phyloP scores from a whole-genome alignment of 495 filamentous ascomycete genomes.

The Penicillium silybi region DNA sequence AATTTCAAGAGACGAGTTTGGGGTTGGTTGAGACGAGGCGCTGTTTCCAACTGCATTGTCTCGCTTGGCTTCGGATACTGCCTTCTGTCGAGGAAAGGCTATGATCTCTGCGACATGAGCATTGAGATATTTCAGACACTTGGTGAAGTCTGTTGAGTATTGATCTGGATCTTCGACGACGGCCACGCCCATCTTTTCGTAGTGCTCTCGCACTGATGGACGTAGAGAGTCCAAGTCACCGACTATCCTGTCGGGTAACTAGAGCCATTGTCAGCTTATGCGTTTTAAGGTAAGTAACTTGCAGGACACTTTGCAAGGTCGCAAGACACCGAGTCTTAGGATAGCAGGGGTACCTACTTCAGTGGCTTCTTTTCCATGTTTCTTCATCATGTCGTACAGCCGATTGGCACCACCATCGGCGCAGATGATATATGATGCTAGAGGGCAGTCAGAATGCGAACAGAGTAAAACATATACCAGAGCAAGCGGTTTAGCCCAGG shows the following conservation, averaged over 20 bases:
- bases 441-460: neutral
- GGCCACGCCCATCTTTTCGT: slow-evolving; percentile 46
- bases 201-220: slow-evolving; percentile 55
- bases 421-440: slow-evolving; percentile 61
- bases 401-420: slow-evolving; percentile 91
- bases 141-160: slow-evolving; percentile 79
- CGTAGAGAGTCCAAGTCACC: slow-evolving; percentile 87
- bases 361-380: slow-evolving; percentile 23
- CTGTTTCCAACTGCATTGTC: neutral
- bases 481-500: neutral
- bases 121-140: slow-evolving; percentile 64
- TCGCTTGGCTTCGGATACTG: neutral
- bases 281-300: neutral
- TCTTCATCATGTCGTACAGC: slow-evolving; percentile 55
- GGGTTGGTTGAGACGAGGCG: neutral
- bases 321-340: neutral
- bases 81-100: slow-evolving; percentile 13
- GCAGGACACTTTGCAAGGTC: neutral
- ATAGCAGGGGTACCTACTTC: slow-evolving; percentile 31
- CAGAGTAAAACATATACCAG: neutral
- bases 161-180: slow-evolving; percentile 71
- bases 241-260: slow-evolving; percentile 66
- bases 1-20: slow-evolving; percentile 38
- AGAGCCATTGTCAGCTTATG: neutral
- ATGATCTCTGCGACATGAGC: slow-evolving; percentile 27